Percentiles rank a stretch among this genome's conserved stretches.
phyloP scores from a whole-genome alignment of 2,329 filamentous ascomycete species.

The Parascedosporium putredinis region DNA sequence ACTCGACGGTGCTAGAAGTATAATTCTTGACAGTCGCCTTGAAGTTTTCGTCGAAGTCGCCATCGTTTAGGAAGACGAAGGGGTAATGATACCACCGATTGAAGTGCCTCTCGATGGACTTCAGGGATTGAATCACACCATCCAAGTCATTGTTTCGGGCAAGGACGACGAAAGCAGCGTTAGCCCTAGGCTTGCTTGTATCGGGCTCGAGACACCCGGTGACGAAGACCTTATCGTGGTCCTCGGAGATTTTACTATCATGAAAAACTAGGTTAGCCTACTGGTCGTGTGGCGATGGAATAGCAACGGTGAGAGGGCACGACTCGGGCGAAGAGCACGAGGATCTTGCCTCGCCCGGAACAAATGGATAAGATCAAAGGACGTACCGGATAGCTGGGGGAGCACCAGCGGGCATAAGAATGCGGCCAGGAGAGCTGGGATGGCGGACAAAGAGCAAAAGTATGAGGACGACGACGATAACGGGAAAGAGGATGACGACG shows the following conservation, averaged over 20 bases:
- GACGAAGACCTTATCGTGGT: slow-evolving; percentile 93
- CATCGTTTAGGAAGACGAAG: slow-evolving; percentile 96
- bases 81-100: slow-evolving; percentile 98
- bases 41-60: slow-evolving; percentile 91
- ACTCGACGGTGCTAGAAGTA: slow-evolving; percentile 80
- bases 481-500: slow-evolving; percentile 84
- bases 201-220: slow-evolving; percentile 79
- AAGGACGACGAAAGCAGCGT: slow-evolving; percentile 90
- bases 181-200: slow-evolving; percentile 69
- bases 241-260: slow-evolving; percentile 84
- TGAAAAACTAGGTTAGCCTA: neutral
- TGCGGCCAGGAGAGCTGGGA: slow-evolving; percentile 69
- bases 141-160: slow-evolving; percentile 94
- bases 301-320: too few relatives aligned
- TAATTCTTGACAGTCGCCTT: slow-evolving; percentile 81
- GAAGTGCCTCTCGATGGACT: slow-evolving; percentile 97
- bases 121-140: slow-evolving; percentile 90
- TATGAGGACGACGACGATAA: slow-evolving; percentile 84
- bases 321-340: too few relatives aligned
- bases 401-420: slow-evolving; percentile 78
- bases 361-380: neutral
- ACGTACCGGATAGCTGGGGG: slow-evolving; percentile 81
- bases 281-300: neutral
- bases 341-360: too few relatives aligned
- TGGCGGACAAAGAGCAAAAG: slow-evolving; percentile 82